These are phyloP conservation scores for Apiospora aurea DNA, from an alignment of 2,329 filamentous ascomycete genomes.

Conservation along the genomic window DNA sequence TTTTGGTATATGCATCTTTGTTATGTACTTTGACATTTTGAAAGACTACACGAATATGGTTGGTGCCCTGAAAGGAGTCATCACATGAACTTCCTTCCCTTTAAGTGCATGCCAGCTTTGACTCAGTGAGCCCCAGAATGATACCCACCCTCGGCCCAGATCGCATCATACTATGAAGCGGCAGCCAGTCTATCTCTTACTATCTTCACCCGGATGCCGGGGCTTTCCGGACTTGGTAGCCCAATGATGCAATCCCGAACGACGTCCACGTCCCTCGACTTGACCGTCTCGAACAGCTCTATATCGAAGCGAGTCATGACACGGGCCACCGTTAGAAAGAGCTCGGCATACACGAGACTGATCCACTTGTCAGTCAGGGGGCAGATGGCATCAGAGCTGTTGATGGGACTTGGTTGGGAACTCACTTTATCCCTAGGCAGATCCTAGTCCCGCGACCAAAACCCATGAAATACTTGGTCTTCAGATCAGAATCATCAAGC, in stretches of 20 bases:
- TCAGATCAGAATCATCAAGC: neutral
- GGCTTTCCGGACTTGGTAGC: neutral
- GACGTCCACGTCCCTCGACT: neutral
- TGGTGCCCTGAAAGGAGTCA: too few relatives aligned
- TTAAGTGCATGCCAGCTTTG: too few relatives aligned
- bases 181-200: neutral
- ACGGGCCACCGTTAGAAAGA: neutral
- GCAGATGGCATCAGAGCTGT: too few relatives aligned
- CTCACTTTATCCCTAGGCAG: slow-evolving; percentile 1
- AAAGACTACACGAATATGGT: too few relatives aligned
- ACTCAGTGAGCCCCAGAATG: too few relatives aligned
- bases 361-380: too few relatives aligned
- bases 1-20: too few relatives aligned
- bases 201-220: neutral
- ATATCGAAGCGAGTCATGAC: neutral
- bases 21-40: too few relatives aligned
- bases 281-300: neutral
- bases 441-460: neutral
- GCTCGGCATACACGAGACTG: neutral
- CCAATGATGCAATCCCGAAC: neutral
- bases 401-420: neutral
- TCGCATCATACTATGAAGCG: too few relatives aligned
- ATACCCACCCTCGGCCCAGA: too few relatives aligned
- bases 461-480: neutral
- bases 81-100: too few relatives aligned